Evolutionary conservation across 2,329 filamentous ascomycete genomes (phyloP).

Genomic region (Aspergillus niger): DNA sequence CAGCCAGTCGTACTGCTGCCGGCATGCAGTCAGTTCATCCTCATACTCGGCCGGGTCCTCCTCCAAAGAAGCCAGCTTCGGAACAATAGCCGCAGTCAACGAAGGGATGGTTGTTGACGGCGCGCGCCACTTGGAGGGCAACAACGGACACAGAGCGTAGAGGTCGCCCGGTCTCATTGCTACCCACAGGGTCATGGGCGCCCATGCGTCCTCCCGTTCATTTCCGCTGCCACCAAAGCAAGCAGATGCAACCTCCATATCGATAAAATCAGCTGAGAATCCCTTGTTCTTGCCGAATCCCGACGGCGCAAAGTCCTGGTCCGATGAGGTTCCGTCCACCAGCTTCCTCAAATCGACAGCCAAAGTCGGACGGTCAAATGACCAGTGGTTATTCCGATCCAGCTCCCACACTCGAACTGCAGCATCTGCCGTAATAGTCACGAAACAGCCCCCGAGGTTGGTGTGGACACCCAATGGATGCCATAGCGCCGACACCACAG

Average conservation of each 20-base stretch:
- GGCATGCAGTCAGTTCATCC: constrained; percentile 48
- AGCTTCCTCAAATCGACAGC: constrained; percentile 88
- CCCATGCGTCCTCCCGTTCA: constrained; percentile 70
- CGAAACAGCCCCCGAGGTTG: constrained; percentile 70
- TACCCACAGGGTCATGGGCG: constrained; percentile 93
- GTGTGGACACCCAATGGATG: constrained; percentile 77
- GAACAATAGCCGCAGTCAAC: constrained; percentile 78
- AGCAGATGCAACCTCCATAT: constrained; percentile 91
- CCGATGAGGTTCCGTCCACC: constrained; percentile 75
- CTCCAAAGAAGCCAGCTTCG: constrained; percentile 59
- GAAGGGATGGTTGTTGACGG: constrained; percentile 76
- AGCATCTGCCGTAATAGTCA: constrained; percentile 86
- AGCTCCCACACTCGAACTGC: constrained; percentile 90
- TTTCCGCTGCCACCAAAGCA: constrained; percentile 75
- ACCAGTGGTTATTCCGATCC: constrained; percentile 78
- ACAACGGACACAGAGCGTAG: constrained; percentile 86
- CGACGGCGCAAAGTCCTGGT: constrained; percentile 81
- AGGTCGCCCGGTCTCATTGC: constrained; percentile 94
- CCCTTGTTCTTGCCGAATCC: constrained; percentile 72
- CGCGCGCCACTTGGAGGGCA: constrained; percentile 83
- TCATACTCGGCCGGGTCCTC: constrained; percentile 46
- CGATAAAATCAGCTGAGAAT: constrained; percentile 85
- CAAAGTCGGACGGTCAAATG: constrained; percentile 79
- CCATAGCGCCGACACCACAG: constrained; percentile 82
- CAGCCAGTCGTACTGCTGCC: constrained; percentile 63